These are phyloP conservation scores for Arthroderma sp. DNA, from an alignment of 2,329 filamentous ascomycete genomes.

Conservation along the genomic window DNA sequence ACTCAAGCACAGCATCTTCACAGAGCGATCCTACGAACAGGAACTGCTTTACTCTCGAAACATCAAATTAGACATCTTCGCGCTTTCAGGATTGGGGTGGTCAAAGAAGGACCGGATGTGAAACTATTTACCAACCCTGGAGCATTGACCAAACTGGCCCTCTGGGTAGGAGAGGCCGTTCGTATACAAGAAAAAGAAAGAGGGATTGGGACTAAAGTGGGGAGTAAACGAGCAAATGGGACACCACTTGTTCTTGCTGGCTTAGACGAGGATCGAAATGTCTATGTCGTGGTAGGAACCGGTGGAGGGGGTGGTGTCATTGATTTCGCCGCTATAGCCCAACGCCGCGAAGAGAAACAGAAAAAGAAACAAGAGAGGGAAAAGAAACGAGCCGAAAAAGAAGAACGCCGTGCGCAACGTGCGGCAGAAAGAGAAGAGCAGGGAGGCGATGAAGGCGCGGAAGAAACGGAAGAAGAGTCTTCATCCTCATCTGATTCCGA, in stretches of 20 bases:
- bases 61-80: conserved; percentile 84
- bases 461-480: conserved; percentile 53
- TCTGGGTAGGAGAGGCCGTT: conserved; percentile 90
- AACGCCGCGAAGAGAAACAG: conserved; percentile 51
- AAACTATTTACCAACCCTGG: conserved; percentile 85
- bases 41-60: conserved; percentile 82
- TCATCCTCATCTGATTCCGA: conserved; percentile 34
- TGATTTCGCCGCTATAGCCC: conserved; percentile 51
- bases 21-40: conserved; percentile 83
- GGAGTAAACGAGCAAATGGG: conserved; percentile 35
- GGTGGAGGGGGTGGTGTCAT: conserved; percentile 71
- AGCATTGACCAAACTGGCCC: conserved; percentile 79
- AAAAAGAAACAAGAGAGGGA: conserved; percentile 51
- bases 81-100: conserved; percentile 87
- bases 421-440: conserved; percentile 39
- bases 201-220: conserved; percentile 48
- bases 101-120: conserved; percentile 88
- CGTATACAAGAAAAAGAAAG: conserved; percentile 77
- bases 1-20: conserved; percentile 79
- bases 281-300: conserved; percentile 87
- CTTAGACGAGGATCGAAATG: conserved; percentile 70
- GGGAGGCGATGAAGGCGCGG: conserved; percentile 46
- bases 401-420: conserved; percentile 48
- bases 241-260: conserved; percentile 84
- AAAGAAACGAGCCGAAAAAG: conserved; percentile 49